Evolutionary conservation across 768 basidiomycete species (phyloP).

Genomic region (Neoboletus subvelutipes): DNA sequence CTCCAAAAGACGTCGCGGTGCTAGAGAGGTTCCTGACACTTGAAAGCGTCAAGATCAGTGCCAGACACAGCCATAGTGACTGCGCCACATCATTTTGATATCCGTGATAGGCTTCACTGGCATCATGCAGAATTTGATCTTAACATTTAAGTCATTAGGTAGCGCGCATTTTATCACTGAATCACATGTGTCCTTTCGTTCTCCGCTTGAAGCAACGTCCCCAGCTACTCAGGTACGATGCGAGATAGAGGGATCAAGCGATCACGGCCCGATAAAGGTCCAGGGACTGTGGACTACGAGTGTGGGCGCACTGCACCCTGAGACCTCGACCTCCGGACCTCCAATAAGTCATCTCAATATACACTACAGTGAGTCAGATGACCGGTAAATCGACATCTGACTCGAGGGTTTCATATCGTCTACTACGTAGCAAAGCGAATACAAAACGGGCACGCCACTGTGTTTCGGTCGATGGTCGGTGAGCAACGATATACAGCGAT

Average conservation of each 20-base stretch:
- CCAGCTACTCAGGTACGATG: background rate
- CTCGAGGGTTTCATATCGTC: background rate
- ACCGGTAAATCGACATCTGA: background rate
- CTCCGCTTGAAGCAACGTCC: background rate
- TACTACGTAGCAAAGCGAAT: background rate
- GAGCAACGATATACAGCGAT: background rate
- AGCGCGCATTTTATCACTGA: background rate
- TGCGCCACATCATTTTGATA: background rate
- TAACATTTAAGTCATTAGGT: too few relatives aligned
- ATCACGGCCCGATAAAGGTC: background rate
- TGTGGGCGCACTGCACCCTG: background rate
- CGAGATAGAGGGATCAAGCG: background rate
- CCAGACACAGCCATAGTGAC: background rate
- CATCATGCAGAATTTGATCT: background rate
- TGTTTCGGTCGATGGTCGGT: background rate
- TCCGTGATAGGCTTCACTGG: background rate
- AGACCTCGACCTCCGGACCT: background rate
- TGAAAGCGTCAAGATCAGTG: background rate
- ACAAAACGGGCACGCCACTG: background rate
- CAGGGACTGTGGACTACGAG: background rate
- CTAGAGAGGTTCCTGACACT: background rate
- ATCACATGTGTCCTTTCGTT: background rate
- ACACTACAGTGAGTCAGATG: background rate
- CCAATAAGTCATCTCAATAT: background rate
- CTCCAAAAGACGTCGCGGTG: conserved; percentile 11